Evolutionary conservation across 2,329 filamentous ascomycete species (phyloP).

Genomic region (Didymosphaeria variabile): DNA sequence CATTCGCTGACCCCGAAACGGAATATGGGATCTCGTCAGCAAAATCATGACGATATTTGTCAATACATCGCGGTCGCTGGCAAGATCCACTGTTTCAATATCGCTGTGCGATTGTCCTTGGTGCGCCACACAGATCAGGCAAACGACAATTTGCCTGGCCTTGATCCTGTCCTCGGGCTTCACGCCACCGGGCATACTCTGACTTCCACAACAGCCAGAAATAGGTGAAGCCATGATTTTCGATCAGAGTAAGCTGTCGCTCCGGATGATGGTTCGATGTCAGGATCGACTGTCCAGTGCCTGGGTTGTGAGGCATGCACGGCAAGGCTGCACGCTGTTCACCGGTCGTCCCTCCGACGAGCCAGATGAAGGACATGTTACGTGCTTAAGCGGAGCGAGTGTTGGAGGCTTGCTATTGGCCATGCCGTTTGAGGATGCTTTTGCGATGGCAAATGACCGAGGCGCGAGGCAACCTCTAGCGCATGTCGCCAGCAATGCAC

Average conservation of each 20-base stretch:
- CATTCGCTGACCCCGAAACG: background rate
- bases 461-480: conserved; percentile 8
- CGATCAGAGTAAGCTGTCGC: background rate
- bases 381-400: conserved; percentile 5
- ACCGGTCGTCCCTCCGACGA: background rate
- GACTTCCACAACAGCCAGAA: background rate
- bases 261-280: background rate
- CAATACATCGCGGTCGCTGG: background rate
- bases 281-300: background rate
- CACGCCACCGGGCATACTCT: background rate
- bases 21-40: background rate
- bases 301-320: background rate
- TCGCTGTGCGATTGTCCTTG: background rate
- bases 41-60: background rate
- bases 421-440: conserved; percentile 16
- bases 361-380: background rate
- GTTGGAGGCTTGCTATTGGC: conserved; percentile 5
- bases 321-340: background rate
- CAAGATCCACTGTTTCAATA: background rate
- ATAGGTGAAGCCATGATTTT: background rate
- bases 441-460: conserved; percentile 8
- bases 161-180: background rate
- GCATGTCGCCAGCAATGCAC: background rate
- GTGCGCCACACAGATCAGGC: background rate
- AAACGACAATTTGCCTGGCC: background rate